A percentile compares a stretch with the other conserved stretches of the same genome.
These are phyloP conservation scores for Sporothrix protearum DNA, from an alignment of 2,329 filamentous ascomycete species.

Conservation along the genomic window DNA sequence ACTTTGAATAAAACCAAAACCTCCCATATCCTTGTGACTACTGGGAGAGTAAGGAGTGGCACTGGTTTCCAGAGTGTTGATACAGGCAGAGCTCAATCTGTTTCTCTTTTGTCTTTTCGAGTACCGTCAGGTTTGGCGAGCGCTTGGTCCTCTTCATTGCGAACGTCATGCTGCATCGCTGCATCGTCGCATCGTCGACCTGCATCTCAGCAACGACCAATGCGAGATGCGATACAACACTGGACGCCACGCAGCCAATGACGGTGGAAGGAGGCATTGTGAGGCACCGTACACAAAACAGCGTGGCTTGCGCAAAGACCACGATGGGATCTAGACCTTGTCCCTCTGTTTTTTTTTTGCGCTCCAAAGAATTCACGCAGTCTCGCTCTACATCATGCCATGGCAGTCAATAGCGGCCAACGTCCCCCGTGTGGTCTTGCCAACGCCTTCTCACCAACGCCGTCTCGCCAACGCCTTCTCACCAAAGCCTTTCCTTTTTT, in stretches of 20 bases:
- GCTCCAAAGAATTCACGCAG: neutral
- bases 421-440: neutral
- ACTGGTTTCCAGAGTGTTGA: neutral
- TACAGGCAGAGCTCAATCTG: neutral
- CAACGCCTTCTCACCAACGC: neutral
- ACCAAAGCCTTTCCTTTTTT: no score
- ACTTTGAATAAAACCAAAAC: neutral
- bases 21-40: neutral
- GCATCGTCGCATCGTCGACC: neutral
- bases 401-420: neutral
- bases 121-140: neutral
- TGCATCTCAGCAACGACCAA: neutral
- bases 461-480: neutral
- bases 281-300: neutral
- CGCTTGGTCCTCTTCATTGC: neutral
- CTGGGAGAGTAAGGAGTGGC: neutral
- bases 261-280: neutral
- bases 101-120: neutral
- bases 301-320: neutral
- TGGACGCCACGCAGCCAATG: neutral
- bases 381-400: neutral
- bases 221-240: slow-evolving; percentile 3
- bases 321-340: neutral
- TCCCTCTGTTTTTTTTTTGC: no score
- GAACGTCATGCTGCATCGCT: neutral